Evolutionary conservation across 1,284 basidiomycete species (phyloP), one percentile per base, ranked within the genome.

Genomic region (Papiliotrema terrestris): DNA sequence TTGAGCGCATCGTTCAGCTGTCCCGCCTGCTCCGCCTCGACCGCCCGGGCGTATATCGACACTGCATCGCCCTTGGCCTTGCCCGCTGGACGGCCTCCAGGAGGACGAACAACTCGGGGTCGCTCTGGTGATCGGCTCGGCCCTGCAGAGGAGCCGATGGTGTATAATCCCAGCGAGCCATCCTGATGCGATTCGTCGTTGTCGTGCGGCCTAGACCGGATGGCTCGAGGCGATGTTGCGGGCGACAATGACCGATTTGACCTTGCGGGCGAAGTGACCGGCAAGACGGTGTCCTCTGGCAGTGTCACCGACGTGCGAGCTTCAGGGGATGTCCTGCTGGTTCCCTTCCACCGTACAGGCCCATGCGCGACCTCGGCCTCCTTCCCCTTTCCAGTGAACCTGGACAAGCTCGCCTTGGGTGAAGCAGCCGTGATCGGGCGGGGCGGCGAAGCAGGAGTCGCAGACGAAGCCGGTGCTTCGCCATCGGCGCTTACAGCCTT

Each of bases 1-100:
- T 74, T 70, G 8, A 91, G 73, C 8, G 91, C 91, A 35, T 86
- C 83, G 62, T 89, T 86, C 41, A 90, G 79, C 57, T 86, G 79
- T 41, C 89, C 84, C 38, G 77, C 75, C 67, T 88, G 86, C 73
- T 94, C 91, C 53, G 82, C 79, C 48, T 83, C 79, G 25, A 90
- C 82, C 3, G 91, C 91, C 36, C 76, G 79, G 20, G 81, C 76
- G 70, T 93, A 94, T 8, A 85, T 66, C 17, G 81, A 81, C 37
- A 91, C 76, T 0, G 90, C 89, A 23, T 60, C 55, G 43, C 62
- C 58, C 59, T 58, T 32, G 11, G 17, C 43, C 49, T 46, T 44
- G 2, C 43, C 43, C 6, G n/a, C 22, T 14, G 17, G 32, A 36
- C 37, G 17, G 32, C 25, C 19, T 22, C 20, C 38, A 36, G 57